Conservation (phyloP, 2,329 filamentous ascomycete species). For the Aschersonia sp. region DNA sequence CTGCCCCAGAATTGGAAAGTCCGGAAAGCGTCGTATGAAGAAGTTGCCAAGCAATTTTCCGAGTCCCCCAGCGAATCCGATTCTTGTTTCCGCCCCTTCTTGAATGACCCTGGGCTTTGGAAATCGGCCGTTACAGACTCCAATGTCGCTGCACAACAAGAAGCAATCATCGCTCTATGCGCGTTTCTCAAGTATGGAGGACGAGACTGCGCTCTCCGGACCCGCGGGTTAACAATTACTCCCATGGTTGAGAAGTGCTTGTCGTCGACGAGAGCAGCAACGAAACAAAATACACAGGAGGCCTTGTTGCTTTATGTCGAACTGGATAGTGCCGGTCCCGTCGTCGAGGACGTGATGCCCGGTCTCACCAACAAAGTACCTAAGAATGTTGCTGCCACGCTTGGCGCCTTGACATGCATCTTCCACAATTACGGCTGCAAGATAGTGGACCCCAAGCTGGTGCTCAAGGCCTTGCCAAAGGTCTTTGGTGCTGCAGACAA, state of each 20-base stretch:
- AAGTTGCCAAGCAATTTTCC: conserved; percentile 77
- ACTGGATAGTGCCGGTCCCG: conserved; percentile 68
- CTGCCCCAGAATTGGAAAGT: conserved; percentile 74
- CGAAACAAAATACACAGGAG: conserved; percentile 77
- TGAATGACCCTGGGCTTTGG: conserved; percentile 75
- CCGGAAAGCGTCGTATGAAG: conserved; percentile 87
- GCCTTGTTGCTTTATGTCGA: conserved; percentile 82
- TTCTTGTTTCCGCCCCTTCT: conserved; percentile 73
- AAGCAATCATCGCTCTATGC: conserved; percentile 76
- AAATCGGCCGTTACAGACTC: conserved; percentile 87
- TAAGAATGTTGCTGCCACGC: conserved; percentile 62
- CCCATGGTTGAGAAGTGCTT: conserved; percentile 87
- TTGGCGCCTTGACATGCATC: conserved; percentile 67
- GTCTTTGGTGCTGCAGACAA: conserved; percentile 95
- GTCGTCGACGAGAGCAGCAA: conserved; percentile 72
- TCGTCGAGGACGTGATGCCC: conserved; percentile 83
- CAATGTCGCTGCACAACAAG: conserved; percentile 93
- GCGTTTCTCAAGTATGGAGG: conserved; percentile 88
- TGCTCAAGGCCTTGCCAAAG: conserved; percentile 78
- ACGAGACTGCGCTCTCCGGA: conserved; percentile 62
- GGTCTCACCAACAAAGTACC: conserved; percentile 77
- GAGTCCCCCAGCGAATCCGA: conserved; percentile 73
- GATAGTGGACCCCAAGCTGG: conserved; percentile 80
- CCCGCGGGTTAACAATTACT: conserved; percentile 58
- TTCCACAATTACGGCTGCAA: conserved; percentile 94